phyloP scores from a whole-genome alignment of 2,329 filamentous ascomycete genomes.

The Hirsutella thompsonii region DNA sequence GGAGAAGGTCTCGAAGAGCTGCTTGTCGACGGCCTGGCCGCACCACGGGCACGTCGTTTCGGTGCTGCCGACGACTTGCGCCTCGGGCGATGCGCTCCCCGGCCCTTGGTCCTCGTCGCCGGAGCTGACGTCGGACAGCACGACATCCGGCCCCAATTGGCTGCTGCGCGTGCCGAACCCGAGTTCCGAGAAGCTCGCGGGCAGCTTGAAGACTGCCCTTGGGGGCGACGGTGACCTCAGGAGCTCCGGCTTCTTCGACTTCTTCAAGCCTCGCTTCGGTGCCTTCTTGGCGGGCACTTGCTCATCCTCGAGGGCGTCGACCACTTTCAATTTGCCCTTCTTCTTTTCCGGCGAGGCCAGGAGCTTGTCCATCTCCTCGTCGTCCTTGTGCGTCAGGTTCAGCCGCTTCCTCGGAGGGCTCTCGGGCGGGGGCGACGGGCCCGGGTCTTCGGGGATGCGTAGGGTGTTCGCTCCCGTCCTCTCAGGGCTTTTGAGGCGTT shows the following conservation, averaged over 20 bases:
- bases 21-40: constrained; percentile 40
- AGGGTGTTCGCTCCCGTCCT: constrained; percentile 1
- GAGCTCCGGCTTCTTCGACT: not conserved
- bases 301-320: not conserved
- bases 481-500: constrained; percentile 2
- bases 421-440: constrained; percentile 1
- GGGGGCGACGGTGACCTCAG: constrained; percentile 4
- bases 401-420: constrained; percentile 2
- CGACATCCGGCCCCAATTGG: not conserved
- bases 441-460: not conserved
- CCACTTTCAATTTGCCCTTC: not conserved
- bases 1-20: constrained; percentile 39
- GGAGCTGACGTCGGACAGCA: not conserved
- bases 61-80: constrained; percentile 2
- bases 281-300: too few relatives aligned
- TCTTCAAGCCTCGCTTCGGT: not conserved
- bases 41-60: constrained; percentile 51
- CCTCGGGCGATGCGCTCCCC: not conserved
- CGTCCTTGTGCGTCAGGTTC: not conserved
- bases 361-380: not conserved
- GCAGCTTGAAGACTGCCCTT: constrained; percentile 10
- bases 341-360: not conserved
- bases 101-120: constrained; percentile 1
- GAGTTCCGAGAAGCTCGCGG: constrained; percentile 6
- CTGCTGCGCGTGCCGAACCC: not conserved